A percentile compares a stretch with the other conserved stretches of the same genome.
phyloP scores from a whole-genome alignment of 768 basidiomycete genomes.

The Russula compacta region DNA sequence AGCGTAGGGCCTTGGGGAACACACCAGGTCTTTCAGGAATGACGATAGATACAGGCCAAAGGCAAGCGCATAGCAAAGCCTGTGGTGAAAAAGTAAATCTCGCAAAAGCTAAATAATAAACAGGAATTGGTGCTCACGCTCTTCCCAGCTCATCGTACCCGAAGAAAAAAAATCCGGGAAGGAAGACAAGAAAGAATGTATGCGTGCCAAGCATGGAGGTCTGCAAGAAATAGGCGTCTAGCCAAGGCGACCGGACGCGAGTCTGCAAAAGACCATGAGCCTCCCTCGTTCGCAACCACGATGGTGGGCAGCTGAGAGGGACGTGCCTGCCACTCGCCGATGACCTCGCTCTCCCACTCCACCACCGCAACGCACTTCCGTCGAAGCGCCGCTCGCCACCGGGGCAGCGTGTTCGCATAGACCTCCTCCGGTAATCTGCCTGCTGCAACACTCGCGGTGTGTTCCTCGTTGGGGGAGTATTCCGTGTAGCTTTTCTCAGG shows the following conservation, averaged over 20 bases:
- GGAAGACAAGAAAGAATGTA: slow-evolving; percentile 86
- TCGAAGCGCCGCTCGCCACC: slow-evolving; percentile 59
- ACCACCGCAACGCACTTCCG: slow-evolving; percentile 44
- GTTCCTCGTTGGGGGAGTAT: neutral
- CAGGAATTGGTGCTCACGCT: slow-evolving; percentile 42
- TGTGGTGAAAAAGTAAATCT: slow-evolving; percentile 24
- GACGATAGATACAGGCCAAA: slow-evolving; percentile 83
- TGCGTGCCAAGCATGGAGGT: slow-evolving; percentile 75
- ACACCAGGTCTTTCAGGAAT: slow-evolving; percentile 81
- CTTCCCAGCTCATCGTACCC: slow-evolving; percentile 62
- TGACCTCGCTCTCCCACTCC: slow-evolving; percentile 46
- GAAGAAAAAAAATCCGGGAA: slow-evolving; percentile 87
- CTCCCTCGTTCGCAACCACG: neutral
- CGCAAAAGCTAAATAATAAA: neutral
- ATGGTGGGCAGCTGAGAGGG: slow-evolving; percentile 8
- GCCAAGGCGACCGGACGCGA: slow-evolving; percentile 49
- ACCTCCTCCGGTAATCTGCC: slow-evolving; percentile 37
- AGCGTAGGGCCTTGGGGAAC: slow-evolving; percentile 81
- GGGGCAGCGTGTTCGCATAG: slow-evolving; percentile 52
- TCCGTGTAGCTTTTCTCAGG: neutral
- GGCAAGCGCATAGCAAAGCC: slow-evolving; percentile 60
- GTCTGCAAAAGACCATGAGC: slow-evolving; percentile 27
- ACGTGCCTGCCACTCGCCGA: slow-evolving; percentile 61
- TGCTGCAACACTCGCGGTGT: slow-evolving; percentile 14
- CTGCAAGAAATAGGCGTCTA: slow-evolving; percentile 79